These are phyloP conservation scores for Camelina hispida DNA, from an alignment of 345 rosid genomes.

Conservation along the genomic window DNA sequence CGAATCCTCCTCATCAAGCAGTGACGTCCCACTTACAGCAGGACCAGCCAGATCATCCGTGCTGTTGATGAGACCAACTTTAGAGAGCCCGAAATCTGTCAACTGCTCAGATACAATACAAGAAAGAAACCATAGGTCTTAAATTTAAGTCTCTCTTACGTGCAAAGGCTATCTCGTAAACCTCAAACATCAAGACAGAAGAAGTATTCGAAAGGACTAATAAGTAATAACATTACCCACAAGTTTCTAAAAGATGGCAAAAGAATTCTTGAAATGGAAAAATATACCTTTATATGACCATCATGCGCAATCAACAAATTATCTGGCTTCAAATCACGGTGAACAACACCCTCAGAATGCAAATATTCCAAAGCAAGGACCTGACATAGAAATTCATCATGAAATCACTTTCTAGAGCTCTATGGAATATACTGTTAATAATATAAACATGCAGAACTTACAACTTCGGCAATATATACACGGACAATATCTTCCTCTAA, in stretches of 20 bases:
- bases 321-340: slow-evolving; percentile 99
- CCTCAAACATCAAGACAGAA: slow-evolving; percentile 23
- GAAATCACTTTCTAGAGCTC: slow-evolving; percentile 27
- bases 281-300: slow-evolving; percentile 93
- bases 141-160: not conserved
- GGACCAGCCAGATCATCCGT: slow-evolving; percentile 98
- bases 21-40: slow-evolving; percentile 61
- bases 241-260: slow-evolving; percentile 19
- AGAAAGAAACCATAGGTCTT: slow-evolving; percentile 23
- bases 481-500: slow-evolving; percentile 98
- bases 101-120: slow-evolving; percentile 47
- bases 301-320: slow-evolving; percentile 97
- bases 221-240: not conserved
- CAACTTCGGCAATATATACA: slow-evolving; percentile 98
- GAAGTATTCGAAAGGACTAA: slow-evolving; percentile 6
- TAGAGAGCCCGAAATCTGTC: slow-evolving; percentile 48
- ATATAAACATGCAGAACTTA: slow-evolving; percentile 52
- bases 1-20: slow-evolving; percentile 87
- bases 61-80: slow-evolving; percentile 96
- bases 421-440: slow-evolving; percentile 9
- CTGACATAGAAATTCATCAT: slow-evolving; percentile 47
- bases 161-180: slow-evolving; percentile 20
- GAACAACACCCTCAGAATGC: slow-evolving; percentile 93
- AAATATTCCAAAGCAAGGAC: slow-evolving; percentile 95
- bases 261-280: slow-evolving; percentile 18